Base-by-base conservation (phyloP, 352 stramenopile species). In the Globisporangium ultimum region DNA sequence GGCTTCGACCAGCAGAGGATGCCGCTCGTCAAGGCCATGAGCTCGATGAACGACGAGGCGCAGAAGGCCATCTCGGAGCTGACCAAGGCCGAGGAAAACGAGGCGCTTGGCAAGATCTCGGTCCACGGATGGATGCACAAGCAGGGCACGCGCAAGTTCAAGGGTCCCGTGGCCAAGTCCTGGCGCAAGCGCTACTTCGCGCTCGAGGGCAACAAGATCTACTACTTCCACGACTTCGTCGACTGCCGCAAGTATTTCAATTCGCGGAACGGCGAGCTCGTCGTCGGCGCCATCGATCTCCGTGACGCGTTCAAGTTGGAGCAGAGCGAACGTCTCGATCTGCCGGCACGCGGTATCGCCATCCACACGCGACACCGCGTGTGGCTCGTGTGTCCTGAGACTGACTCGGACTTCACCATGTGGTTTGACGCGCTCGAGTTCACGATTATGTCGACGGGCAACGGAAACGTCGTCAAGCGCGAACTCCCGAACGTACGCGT, bases 121-220 rank as follows among this genome's bases (percentile, higher is more conserved):
- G 77, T 91, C 47, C 82, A 91, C 65, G 83, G 83, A 13, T 93
- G 79, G 78, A 93, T 93, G 80, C 80, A 93, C 71, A 93, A 91
- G 71, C 81, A 91, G 60, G 84, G 81, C 46, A 86, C 78, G 60
- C 80, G 84, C 58, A 88, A 82, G 71, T 90, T 91, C 58, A 90
- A 89, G 58, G 83, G 83, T 6, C 83, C 83, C 36, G 80, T 90
- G 53, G 80, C 80, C 55, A 93, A 91, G 62, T 87, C 72, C 48
- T 92, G 83, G 83, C 72, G 81, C 49, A 87, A 89, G 45, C 84
- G 81, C 38, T 93, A 89, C 67, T 93, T 93, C 52, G 82, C 80
- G n/a, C 71, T 93, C 0, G 84, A 93, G 64, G 81, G 76, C 18
- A 84, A 78, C 41, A 91, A 88, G 67, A 93, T 93, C 66, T 93